phyloP scores from a whole-genome alignment of 1,284 basidiomycete genomes.

The Ustilago bromivora region DNA sequence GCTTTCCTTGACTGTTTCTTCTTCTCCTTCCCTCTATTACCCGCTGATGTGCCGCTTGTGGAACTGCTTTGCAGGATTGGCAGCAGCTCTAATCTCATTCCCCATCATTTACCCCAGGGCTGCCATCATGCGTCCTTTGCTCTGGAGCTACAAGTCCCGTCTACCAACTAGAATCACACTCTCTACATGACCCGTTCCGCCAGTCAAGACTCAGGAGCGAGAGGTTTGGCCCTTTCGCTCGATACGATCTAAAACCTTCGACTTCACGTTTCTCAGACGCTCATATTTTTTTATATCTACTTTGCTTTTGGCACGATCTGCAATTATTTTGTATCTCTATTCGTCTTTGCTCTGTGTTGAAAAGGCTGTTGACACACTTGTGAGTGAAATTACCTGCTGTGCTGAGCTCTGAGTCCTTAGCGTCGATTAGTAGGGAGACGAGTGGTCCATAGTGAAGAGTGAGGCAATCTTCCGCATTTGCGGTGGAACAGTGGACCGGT shows the following conservation, averaged over 20 bases:
- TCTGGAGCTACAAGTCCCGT: slow-evolving; percentile 20
- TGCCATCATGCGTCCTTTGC: slow-evolving; percentile 12
- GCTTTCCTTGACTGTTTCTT: slow-evolving; percentile 1
- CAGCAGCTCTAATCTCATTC: slow-evolving; percentile 1
- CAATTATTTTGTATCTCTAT: slow-evolving; percentile 9
- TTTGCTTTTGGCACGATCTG: slow-evolving; percentile 11
- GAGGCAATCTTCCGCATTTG: too few species aligned
- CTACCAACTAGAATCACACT: slow-evolving; percentile 50
- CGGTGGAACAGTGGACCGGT: too few species aligned
- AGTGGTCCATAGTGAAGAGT: too few species aligned
- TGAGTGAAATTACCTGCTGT: not conserved
- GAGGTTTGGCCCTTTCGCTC: not conserved
- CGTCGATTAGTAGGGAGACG: too few species aligned
- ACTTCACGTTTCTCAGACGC: slow-evolving; percentile 12
- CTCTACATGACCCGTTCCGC: slow-evolving; percentile 29
- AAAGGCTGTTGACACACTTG: not conserved
- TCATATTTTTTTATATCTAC: slow-evolving; percentile 3
- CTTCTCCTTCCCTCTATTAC: slow-evolving; percentile 3
- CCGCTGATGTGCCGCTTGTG: slow-evolving; percentile 10
- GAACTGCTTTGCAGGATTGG: not conserved
- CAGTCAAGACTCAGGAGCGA: slow-evolving; percentile 11
- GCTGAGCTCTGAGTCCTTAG: not conserved
- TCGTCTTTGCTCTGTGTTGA: not conserved
- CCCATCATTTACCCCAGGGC: slow-evolving; percentile 17
- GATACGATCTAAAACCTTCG: slow-evolving; percentile 15